Evolutionary conservation across 1,139 yeast genomes (phyloP).

Genomic region (Blastobotrys capitulatus): DNA sequence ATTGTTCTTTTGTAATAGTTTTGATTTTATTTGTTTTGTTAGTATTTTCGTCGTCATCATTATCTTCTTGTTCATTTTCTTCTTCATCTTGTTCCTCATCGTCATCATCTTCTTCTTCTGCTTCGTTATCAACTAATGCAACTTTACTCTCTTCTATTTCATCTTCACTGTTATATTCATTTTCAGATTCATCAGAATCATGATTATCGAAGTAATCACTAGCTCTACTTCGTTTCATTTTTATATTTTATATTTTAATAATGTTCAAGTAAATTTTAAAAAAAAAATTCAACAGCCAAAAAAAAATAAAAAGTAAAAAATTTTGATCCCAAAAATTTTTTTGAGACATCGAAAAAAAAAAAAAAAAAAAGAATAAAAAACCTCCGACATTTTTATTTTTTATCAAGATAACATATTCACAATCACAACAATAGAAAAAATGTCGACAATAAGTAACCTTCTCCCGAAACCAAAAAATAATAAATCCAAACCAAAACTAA

Average conservation of each 20-base stretch:
- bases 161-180: constrained; percentile 7
- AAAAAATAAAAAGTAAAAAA: background rate
- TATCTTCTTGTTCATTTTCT: constrained; percentile 11
- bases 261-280: background rate
- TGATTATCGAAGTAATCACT: constrained; percentile 18
- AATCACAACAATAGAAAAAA: background rate
- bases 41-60: constrained; percentile 12
- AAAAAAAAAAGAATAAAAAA: background rate
- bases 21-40: constrained; percentile 22
- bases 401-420: background rate
- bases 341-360: constrained; percentile 2
- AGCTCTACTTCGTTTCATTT: constrained; percentile 17
- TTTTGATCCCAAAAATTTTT: constrained; percentile 5
- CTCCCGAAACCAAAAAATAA: constrained; percentile 25
- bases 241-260: background rate
- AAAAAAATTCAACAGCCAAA: background rate
- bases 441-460: constrained; percentile 21
- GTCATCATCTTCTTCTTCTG: constrained; percentile 12
- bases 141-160: constrained; percentile 5
- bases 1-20: constrained; percentile 28
- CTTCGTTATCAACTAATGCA: constrained; percentile 9
- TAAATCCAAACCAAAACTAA: background rate
- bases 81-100: constrained; percentile 17
- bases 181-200: constrained; percentile 4
- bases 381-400: background rate